Conservation (phyloP, 495 filamentous ascomycete species). For the Trichoderma reesei region DNA sequence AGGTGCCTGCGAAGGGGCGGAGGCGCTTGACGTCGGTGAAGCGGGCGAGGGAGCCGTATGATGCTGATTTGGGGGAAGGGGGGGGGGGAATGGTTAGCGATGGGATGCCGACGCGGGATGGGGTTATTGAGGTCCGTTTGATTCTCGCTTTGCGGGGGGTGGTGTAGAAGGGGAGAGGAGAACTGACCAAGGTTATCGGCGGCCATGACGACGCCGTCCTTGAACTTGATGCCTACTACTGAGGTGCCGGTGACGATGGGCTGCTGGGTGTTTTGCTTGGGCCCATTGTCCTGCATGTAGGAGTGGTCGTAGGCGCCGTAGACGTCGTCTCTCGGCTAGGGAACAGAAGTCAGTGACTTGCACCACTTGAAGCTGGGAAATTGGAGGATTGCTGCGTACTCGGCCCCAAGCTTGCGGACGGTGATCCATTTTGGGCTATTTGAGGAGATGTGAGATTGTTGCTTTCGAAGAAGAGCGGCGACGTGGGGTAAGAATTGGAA, state of each 20-base stretch:
- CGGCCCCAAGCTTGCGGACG: constrained; percentile 14
- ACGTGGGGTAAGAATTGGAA: constrained; percentile 8
- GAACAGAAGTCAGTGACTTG: background rate
- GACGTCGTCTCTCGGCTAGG: constrained; percentile 84
- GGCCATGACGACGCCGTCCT: constrained; percentile 89
- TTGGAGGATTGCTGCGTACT: background rate
- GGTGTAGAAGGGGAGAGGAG: constrained; percentile 6
- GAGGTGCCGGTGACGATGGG: constrained; percentile 95
- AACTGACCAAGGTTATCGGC: constrained; percentile 85
- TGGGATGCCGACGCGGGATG: background rate
- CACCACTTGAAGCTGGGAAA: background rate
- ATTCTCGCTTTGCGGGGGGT: too few species aligned
- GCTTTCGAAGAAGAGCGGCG: background rate
- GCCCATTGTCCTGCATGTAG: constrained; percentile 57
- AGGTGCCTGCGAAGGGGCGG: constrained; percentile 66
- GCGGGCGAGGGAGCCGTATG: constrained; percentile 92
- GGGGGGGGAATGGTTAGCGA: background rate
- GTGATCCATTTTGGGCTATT: constrained; percentile 12
- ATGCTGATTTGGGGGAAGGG: constrained; percentile 48
- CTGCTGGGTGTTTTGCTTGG: constrained; percentile 77
- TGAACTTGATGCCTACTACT: constrained; percentile 88
- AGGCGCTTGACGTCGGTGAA: constrained; percentile 92
- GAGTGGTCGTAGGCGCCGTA: constrained; percentile 88
- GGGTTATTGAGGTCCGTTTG: too few species aligned
- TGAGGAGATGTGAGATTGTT: too few species aligned